phyloP scores from a whole-genome alignment of 2,329 filamentous ascomycete species.

The Rhynchosporium secalis region DNA sequence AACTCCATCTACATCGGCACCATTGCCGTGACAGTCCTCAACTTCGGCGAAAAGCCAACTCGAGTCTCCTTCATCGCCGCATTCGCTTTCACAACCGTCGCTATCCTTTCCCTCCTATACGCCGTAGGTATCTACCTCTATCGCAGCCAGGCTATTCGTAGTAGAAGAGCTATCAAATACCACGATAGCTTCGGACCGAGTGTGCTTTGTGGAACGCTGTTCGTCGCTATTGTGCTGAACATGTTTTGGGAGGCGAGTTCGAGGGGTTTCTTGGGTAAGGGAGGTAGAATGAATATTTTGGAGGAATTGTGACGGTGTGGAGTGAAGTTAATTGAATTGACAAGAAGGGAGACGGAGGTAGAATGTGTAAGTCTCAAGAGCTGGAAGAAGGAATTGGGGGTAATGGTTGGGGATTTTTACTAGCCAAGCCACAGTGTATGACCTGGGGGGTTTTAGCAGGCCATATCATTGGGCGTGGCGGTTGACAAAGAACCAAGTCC shows the following conservation, averaged over 20 bases:
- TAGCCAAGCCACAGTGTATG: too few relatives aligned
- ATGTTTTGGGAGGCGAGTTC: conserved; percentile 72
- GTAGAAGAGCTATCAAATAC: conserved; percentile 81
- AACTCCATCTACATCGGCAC: conserved; percentile 93
- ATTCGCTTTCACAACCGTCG: conserved; percentile 79
- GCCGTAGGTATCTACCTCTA: conserved; percentile 83
- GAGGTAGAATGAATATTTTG: background rate
- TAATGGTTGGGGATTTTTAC: background rate
- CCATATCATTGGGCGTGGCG: too few relatives aligned
- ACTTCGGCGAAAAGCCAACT: conserved; percentile 67
- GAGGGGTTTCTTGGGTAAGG: conserved; percentile 9
- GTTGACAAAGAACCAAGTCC: too few relatives aligned
- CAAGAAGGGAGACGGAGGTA: too few relatives aligned
- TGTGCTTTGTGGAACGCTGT: conserved; percentile 69
- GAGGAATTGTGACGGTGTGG: background rate
- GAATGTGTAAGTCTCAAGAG: too few relatives aligned
- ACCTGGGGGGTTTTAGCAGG: too few relatives aligned
- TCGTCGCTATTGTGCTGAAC: conserved; percentile 74
- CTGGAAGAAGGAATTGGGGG: background rate
- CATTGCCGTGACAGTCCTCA: conserved; percentile 80
- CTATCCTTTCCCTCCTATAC: conserved; percentile 77
- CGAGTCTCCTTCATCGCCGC: conserved; percentile 65
- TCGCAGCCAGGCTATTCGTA: conserved; percentile 81
- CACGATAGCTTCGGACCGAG: conserved; percentile 89
- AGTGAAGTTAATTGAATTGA: too few relatives aligned